Conservation (phyloP, 176 grass and related monocot species). For the Olyra latifolia region DNA sequence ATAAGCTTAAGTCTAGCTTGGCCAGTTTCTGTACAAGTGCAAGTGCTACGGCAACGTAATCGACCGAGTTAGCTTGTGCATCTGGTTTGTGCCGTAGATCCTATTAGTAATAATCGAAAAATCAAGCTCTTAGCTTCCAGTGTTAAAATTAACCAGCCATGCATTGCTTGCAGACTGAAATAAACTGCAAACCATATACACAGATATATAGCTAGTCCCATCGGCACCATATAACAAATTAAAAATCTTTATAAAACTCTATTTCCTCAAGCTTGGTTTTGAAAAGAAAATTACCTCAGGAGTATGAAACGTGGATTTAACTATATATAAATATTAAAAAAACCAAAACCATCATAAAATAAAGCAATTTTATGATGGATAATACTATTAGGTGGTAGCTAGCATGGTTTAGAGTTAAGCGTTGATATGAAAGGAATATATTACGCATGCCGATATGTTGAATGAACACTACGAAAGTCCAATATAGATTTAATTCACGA, state of each 20-base stretch:
- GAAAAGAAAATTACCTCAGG: too few relatives aligned
- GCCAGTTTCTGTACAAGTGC: not conserved
- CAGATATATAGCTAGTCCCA: not conserved
- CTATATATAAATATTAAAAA: not conserved
- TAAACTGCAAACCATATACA: not conserved
- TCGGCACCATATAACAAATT: not conserved
- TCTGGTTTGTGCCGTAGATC: not conserved
- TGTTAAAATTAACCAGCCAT: not conserved
- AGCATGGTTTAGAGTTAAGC: too few relatives aligned
- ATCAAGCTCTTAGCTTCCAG: not conserved
- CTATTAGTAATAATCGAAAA: not conserved
- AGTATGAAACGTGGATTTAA: not conserved
- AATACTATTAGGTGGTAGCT: too few relatives aligned
- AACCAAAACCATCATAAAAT: too few relatives aligned
- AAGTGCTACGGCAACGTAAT: not conserved
- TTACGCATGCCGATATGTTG: too few relatives aligned
- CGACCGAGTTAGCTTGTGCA: not conserved
- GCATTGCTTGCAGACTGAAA: not conserved
- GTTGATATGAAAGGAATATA: too few relatives aligned
- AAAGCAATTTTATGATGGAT: too few relatives aligned
- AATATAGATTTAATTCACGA: too few relatives aligned
- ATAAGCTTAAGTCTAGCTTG: not conserved
- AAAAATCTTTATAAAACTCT: not conserved
- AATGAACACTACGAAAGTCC: too few relatives aligned
- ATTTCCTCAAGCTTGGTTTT: not conserved